phyloP scores from a whole-genome alignment of 176 grass and related monocot genomes.

The Tuctoria greenei region DNA sequence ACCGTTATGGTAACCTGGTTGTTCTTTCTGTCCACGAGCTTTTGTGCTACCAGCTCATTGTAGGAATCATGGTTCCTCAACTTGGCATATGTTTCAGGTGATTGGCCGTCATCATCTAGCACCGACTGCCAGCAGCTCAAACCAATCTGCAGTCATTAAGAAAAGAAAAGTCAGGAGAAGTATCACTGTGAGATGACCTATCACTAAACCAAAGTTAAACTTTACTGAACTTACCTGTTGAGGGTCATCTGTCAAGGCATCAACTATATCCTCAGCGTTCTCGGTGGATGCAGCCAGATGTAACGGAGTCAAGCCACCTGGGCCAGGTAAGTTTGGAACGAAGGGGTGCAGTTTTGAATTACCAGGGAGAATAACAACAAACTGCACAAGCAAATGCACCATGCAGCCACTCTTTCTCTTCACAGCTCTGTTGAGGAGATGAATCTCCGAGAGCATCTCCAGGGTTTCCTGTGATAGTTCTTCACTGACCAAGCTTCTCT shows the following conservation, averaged over 20 bases:
- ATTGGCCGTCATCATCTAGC: conserved; percentile 68
- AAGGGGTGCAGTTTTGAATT: conserved; percentile 62
- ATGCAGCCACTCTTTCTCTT: conserved; percentile 81
- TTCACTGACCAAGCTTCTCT: conserved; percentile 62
- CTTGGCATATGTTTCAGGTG: conserved; percentile 68
- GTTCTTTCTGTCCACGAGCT: conserved; percentile 64
- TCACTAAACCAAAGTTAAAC: not conserved
- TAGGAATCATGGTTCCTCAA: conserved; percentile 72
- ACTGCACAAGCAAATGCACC: conserved; percentile 78
- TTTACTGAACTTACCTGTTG: conserved; percentile 57
- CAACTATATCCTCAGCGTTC: conserved; percentile 67
- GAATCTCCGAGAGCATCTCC: conserved; percentile 71
- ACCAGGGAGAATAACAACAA: conserved; percentile 49
- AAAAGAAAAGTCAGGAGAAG: not conserved
- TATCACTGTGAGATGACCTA: not conserved
- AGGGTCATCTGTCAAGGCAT: conserved; percentile 92
- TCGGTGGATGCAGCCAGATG: conserved; percentile 80
- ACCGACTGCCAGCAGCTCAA: conserved; percentile 75
- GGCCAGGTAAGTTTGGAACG: conserved; percentile 64
- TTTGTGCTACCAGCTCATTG: conserved; percentile 69
- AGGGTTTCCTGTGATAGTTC: conserved; percentile 64
- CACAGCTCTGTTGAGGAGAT: conserved; percentile 87
- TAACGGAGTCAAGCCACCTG: conserved; percentile 77
- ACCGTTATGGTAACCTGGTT: conserved; percentile 65
- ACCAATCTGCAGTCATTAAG: conserved; percentile 66